Evolutionary conservation across 2,329 filamentous ascomycete species (phyloP).

Genomic region (Calonectria pseudoturangicola): DNA sequence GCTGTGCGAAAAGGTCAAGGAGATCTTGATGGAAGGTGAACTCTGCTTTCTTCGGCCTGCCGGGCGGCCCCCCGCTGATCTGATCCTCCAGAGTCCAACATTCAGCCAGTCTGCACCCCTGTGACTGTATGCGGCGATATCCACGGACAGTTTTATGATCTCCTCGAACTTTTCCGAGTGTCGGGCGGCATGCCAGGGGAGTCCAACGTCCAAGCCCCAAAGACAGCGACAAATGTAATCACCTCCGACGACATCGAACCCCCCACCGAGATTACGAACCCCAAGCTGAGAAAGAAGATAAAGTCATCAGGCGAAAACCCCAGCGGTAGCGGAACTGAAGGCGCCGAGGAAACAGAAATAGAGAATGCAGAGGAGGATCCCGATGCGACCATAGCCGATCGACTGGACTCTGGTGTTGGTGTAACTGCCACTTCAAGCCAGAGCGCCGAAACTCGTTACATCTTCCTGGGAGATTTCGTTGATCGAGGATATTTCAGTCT

Average conservation of each 20-base stretch:
- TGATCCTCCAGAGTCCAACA: constrained; percentile 86
- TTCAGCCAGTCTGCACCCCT: constrained; percentile 96
- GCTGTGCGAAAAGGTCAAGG: constrained; percentile 98
- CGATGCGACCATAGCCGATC: constrained; percentile 55
- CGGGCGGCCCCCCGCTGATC: constrained; percentile 43
- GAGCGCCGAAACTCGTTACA: constrained; percentile 73
- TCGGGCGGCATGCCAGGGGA: constrained; percentile 97
- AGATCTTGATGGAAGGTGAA: constrained; percentile 97
- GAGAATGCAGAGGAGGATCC: constrained; percentile 60
- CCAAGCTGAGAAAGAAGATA: constrained; percentile 90
- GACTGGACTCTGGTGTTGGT: constrained; percentile 60
- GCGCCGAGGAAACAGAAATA: constrained; percentile 69
- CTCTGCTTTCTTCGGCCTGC: constrained; percentile 24
- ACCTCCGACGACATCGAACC: constrained; percentile 95
- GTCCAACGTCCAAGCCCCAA: constrained; percentile 79
- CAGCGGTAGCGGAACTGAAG: constrained; percentile 71
- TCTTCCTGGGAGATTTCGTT: constrained; percentile 91
- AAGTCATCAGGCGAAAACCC: constrained; percentile 64
- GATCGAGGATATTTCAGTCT: constrained; percentile 98
- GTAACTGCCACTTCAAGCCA: constrained; percentile 62
- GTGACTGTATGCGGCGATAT: constrained; percentile 99
- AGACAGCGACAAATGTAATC: constrained; percentile 83
- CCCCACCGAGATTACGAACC: constrained; percentile 90
- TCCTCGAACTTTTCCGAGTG: constrained; percentile 96
- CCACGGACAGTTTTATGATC: constrained; percentile 98